These are phyloP conservation scores for Paracoccidioides brasiliensis DNA, from an alignment of 2,329 filamentous ascomycete genomes.

Conservation along the genomic window DNA sequence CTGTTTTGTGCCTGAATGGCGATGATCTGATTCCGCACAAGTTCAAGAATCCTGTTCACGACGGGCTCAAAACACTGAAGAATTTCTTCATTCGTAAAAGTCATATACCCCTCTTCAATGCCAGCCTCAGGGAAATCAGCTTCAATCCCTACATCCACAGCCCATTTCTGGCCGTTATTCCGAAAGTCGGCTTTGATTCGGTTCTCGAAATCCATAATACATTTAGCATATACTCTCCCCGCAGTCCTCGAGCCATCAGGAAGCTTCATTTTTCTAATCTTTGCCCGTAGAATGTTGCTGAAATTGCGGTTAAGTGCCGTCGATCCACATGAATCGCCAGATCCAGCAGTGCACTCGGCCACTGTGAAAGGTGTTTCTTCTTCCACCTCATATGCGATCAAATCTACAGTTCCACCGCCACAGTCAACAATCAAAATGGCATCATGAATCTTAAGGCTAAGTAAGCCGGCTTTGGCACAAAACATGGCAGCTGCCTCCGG, in stretches of 20 bases:
- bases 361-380: conserved; percentile 96
- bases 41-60: conserved; percentile 88
- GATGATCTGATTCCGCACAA: conserved; percentile 96
- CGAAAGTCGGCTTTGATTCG: conserved; percentile 98
- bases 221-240: conserved; percentile 97
- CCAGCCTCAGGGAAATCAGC: conserved; percentile 94
- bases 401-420: conserved; percentile 93
- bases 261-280: conserved; percentile 98
- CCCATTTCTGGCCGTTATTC: conserved; percentile 98
- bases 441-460: conserved; percentile 96
- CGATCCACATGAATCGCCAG: conserved; percentile 95
- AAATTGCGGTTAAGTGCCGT: conserved; percentile 97
- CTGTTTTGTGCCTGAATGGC: conserved; percentile 97
- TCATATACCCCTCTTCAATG: conserved; percentile 99
- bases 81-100: conserved; percentile 98
- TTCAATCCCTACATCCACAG: conserved; percentile 96
- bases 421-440: conserved; percentile 98
- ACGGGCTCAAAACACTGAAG: conserved; percentile 98
- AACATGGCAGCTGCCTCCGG: conserved; percentile 95
- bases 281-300: conserved; percentile 91
- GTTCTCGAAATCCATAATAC: conserved; percentile 99
- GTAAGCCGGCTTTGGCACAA: conserved; percentile 88
- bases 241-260: conserved; percentile 93
- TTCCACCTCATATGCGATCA: conserved; percentile 97
- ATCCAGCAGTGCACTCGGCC: conserved; percentile 91